These are phyloP conservation scores for Bimuria novae-zelandiae DNA, from an alignment of 2,329 filamentous ascomycete species.

Conservation along the genomic window DNA sequence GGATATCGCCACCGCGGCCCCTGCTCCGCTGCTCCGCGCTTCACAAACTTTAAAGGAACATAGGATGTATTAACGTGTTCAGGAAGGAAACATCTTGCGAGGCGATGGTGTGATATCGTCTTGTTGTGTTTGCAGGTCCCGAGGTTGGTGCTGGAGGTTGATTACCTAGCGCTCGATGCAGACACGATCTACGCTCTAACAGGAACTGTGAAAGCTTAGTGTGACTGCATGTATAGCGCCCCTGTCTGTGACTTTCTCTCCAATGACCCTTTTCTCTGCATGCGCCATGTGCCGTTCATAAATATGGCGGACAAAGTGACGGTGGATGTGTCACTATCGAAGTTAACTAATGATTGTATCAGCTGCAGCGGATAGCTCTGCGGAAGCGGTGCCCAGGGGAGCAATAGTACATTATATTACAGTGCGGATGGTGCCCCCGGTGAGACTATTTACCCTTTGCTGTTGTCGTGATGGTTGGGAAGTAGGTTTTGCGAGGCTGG, in stretches of 20 bases:
- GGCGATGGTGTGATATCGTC: background rate
- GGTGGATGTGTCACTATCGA: background rate
- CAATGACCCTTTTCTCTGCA: no score
- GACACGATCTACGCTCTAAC: background rate
- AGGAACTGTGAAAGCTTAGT: background rate
- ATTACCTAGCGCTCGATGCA: background rate
- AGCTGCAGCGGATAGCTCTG: background rate
- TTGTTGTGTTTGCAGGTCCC: background rate
- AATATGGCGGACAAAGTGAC: background rate
- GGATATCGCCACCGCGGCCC: background rate
- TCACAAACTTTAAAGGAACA: background rate
- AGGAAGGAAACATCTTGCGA: background rate
- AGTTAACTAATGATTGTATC: background rate
- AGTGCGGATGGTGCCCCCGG: background rate
- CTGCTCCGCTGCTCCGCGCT: background rate
- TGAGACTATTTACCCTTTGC: no score
- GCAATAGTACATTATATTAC: no score
- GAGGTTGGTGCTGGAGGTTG: background rate
- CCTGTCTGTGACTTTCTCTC: no score
- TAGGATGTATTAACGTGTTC: background rate
- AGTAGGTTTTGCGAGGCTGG: background rate
- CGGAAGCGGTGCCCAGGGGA: background rate
- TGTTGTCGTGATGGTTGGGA: background rate
- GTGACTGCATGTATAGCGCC: background rate
- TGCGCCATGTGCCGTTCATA: background rate